Conservation (phyloP, 768 basidiomycete genomes). For the Trametes elegans region DNA sequence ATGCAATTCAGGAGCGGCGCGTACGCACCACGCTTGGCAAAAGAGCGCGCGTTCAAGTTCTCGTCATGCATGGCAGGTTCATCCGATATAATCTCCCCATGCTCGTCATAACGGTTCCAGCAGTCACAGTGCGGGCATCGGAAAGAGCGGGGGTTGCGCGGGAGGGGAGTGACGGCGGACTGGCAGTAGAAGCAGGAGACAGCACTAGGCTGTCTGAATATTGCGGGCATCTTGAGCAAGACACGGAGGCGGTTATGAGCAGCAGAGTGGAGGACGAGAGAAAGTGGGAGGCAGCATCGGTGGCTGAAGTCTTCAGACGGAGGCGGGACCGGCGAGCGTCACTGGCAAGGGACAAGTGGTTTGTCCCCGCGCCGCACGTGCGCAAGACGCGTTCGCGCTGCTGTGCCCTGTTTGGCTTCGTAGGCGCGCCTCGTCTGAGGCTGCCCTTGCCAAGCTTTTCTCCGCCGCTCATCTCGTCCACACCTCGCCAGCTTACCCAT, state of each 20-base stretch:
- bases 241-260: not conserved
- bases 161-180: slow-evolving; percentile 38
- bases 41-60: slow-evolving; percentile 63
- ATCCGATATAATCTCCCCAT: slow-evolving; percentile 78
- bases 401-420: slow-evolving; percentile 19
- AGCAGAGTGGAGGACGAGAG: not conserved
- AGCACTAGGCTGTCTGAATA: slow-evolving; percentile 54
- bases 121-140: slow-evolving; percentile 66
- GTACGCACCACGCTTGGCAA: slow-evolving; percentile 66
- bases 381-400: slow-evolving; percentile 23
- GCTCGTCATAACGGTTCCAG: slow-evolving; percentile 70
- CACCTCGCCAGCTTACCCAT: slow-evolving; percentile 22
- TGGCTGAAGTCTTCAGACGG: not conserved
- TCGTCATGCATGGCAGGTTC: slow-evolving; percentile 90
- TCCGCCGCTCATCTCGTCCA: not conserved
- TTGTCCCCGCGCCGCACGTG: slow-evolving; percentile 16
- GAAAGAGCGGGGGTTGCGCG: slow-evolving; percentile 54
- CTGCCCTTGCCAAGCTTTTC: not conserved
- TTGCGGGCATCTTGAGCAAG: slow-evolving; percentile 25
- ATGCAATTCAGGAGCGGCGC: not conserved
- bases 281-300: not conserved
- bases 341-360: not conserved
- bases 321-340: not conserved
- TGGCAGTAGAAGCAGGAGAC: slow-evolving; percentile 75
- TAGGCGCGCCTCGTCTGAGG: not conserved